These are phyloP conservation scores for Lepraria neglecta DNA, from an alignment of 495 filamentous ascomycete genomes.

Conservation along the genomic window DNA sequence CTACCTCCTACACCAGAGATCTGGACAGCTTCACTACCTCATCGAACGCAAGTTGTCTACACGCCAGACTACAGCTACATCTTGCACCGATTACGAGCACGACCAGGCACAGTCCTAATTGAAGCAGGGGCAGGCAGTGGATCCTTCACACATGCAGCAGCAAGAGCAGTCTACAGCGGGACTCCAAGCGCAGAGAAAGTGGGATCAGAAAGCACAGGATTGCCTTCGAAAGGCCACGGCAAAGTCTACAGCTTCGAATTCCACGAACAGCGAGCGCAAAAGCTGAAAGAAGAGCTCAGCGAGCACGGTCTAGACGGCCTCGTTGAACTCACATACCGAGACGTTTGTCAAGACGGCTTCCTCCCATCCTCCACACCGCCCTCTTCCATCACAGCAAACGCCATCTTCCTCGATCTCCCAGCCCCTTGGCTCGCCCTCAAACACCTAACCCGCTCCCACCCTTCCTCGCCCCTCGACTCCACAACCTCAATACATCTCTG, in stretches of 20 bases:
- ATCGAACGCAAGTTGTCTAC: constrained; percentile 96
- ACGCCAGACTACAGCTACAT: constrained; percentile 97
- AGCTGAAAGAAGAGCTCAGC: constrained; percentile 64
- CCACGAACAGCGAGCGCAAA: constrained; percentile 67
- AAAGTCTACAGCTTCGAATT: constrained; percentile 93
- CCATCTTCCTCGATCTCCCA: constrained; percentile 87
- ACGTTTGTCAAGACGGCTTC: constrained; percentile 89
- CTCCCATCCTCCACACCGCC: constrained; percentile 37
- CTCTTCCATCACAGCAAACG: constrained; percentile 61
- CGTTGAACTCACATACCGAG: constrained; percentile 79
- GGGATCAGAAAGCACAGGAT: background rate
- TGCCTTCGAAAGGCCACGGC: constrained; percentile 35
- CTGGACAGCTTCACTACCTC: constrained; percentile 85
- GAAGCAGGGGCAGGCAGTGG: constrained; percentile 94
- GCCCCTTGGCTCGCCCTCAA: constrained; percentile 87
- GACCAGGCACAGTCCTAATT: constrained; percentile 74
- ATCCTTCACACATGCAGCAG: constrained; percentile 88
- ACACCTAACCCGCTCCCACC: constrained; percentile 62
- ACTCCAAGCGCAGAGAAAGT: constrained; percentile 42
- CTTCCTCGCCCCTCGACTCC: constrained; percentile 61
- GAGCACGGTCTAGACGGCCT: constrained; percentile 66
- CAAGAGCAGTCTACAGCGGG: constrained; percentile 80
- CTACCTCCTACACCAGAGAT: constrained; percentile 86
- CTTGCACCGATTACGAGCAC: constrained; percentile 73
- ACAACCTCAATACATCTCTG: constrained; percentile 65